phyloP scores from a whole-genome alignment of 768 basidiomycete genomes.

The Kwoniella sp. region DNA sequence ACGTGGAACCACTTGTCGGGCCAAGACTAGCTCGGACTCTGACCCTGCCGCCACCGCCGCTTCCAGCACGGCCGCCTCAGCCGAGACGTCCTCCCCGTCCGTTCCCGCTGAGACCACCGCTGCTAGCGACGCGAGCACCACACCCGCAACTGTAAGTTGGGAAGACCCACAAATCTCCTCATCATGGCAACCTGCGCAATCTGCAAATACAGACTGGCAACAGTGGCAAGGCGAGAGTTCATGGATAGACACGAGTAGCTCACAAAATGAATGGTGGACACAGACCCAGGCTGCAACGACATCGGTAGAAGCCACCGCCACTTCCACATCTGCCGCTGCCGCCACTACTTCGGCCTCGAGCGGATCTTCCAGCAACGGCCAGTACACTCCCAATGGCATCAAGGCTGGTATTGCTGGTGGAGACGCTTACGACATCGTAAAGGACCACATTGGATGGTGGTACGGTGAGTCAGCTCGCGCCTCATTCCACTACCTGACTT shows the following conservation, averaged over 20 bases:
- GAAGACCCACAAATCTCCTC: neutral
- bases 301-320: constrained; percentile 9
- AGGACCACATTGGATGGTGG: constrained; percentile 53
- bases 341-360: constrained; percentile 19
- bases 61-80: constrained; percentile 10
- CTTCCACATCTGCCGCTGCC: constrained; percentile 10
- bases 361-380: constrained; percentile 9
- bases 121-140: neutral
- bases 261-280: constrained; percentile 3
- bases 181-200: neutral
- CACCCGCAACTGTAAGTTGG: neutral
- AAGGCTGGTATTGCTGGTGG: constrained; percentile 55
- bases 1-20: constrained; percentile 12
- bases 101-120: constrained; percentile 12
- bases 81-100: constrained; percentile 14
- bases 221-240: neutral
- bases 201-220: neutral
- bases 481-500: neutral
- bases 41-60: constrained; percentile 22
- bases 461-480: constrained; percentile 42
- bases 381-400: constrained; percentile 47
- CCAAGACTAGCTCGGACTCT: constrained; percentile 15
- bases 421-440: constrained; percentile 38
- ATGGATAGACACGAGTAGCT: constrained; percentile 2
- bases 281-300: constrained; percentile 1